These are phyloP conservation scores for Corrigiola litoralis DNA, from an alignment of 179 eudicot genomes.

Conservation along the genomic window DNA sequence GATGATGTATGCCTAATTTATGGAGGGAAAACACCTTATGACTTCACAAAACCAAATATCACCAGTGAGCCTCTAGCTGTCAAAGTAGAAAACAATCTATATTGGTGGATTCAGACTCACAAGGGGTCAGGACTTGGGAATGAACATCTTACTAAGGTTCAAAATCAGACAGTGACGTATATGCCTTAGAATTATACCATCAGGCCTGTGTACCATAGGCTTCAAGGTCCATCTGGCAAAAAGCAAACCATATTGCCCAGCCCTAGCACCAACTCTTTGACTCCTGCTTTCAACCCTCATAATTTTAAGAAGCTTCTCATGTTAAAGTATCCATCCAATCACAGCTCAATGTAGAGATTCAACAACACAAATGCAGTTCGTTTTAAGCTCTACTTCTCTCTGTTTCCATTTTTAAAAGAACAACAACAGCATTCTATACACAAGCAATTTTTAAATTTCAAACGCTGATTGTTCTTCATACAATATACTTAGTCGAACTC, in stretches of 20 bases:
- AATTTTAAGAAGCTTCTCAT: background rate
- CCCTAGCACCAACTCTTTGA: background rate
- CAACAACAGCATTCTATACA: too few species aligned
- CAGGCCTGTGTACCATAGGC: background rate
- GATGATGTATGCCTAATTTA: background rate
- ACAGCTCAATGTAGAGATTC: background rate
- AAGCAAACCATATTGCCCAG: background rate
- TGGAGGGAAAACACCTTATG: background rate
- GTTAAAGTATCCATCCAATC: background rate
- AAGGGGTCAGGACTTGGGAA: too few species aligned
- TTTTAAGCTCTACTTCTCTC: background rate
- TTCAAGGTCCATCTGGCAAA: background rate
- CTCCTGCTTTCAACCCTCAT: background rate
- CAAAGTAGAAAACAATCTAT: too few species aligned
- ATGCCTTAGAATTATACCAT: background rate
- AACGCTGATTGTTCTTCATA: background rate
- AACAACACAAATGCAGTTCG: background rate
- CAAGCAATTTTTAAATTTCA: too few species aligned
- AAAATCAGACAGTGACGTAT: too few species aligned
- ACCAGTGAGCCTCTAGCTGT: background rate
- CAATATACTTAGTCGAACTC: constrained; percentile 2
- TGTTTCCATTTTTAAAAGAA: too few species aligned
- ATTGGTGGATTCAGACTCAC: too few species aligned
- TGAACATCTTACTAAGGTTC: too few species aligned
- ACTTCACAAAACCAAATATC: background rate